Percentiles rank a stretch among this genome's conserved stretches.
Evolutionary conservation across 2,329 filamentous ascomycete species (phyloP).

Genomic region (Scytalidium sp.): DNA sequence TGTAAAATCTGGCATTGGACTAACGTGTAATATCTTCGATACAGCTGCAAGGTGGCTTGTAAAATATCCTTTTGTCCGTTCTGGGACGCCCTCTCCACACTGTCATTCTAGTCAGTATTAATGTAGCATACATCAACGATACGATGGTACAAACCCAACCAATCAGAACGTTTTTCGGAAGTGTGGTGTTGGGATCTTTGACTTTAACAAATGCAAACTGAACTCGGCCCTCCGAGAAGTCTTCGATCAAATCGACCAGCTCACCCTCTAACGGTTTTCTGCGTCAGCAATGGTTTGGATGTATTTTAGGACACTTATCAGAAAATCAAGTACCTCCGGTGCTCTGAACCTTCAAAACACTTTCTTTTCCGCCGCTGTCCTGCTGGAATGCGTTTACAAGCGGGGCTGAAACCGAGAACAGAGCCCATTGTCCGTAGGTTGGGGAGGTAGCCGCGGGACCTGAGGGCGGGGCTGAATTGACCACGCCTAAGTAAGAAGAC

Average conservation of each 20-base stretch:
- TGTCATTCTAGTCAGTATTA: conserved; percentile 27
- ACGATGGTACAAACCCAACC: conserved; percentile 62
- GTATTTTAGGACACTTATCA: not conserved
- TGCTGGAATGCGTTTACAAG: conserved; percentile 88
- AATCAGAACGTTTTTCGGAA: conserved; percentile 91
- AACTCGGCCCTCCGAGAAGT: conserved; percentile 94
- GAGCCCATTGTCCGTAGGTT: conserved; percentile 87
- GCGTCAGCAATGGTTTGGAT: not conserved
- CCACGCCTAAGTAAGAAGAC: conserved; percentile 71
- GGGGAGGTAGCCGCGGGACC: conserved; percentile 63
- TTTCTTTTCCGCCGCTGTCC: conserved; percentile 81
- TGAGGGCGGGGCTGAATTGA: conserved; percentile 57
- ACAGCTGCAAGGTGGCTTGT: conserved; percentile 90
- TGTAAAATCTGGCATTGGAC: conserved; percentile 14
- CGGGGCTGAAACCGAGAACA: conserved; percentile 90
- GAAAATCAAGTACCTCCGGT: conserved; percentile 71
- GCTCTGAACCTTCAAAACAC: conserved; percentile 88
- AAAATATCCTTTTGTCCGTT: conserved; percentile 97
- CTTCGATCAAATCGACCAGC: conserved; percentile 83
- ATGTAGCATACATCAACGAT: conserved; percentile 1
- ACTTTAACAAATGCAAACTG: conserved; percentile 97
- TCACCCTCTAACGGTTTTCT: conserved; percentile 72
- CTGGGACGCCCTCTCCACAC: conserved; percentile 97
- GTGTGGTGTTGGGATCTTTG: conserved; percentile 85
- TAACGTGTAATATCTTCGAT: conserved; percentile 81